Percentiles rank a stretch among this genome's conserved stretches.
phyloP scores from a whole-genome alignment of 2,329 filamentous ascomycete species.

The Trichoderma semiorbis region DNA sequence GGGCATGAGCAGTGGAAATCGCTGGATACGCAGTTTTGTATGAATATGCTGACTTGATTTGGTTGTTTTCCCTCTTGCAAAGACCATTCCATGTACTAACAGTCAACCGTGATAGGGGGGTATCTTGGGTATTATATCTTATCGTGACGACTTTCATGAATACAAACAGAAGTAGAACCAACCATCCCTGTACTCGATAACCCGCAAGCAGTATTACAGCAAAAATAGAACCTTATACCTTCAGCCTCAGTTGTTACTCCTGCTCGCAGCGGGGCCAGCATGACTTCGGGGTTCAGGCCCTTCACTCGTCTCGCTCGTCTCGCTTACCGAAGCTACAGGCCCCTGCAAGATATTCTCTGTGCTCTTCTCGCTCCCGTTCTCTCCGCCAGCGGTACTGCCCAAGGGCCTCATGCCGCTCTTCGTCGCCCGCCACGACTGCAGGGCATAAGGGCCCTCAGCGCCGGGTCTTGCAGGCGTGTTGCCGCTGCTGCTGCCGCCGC shows the following conservation, averaged over 20 bases:
- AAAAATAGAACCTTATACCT: neutral
- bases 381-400: slow-evolving; percentile 3
- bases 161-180: neutral
- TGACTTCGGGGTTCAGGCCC: neutral
- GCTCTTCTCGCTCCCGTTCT: slow-evolving; percentile 5
- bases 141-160: neutral
- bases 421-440: slow-evolving; percentile 27
- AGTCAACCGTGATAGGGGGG: neutral
- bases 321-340: neutral
- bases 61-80: neutral
- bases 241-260: neutral
- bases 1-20: neutral
- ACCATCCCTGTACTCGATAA: neutral
- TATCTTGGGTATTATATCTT: slow-evolving; percentile 5
- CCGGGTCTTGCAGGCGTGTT: neutral
- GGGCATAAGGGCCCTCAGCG: slow-evolving; percentile 22
- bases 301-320: neutral
- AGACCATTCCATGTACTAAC: neutral
- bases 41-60: neutral
- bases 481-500: slow-evolving; percentile 20
- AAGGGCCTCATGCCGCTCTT: slow-evolving; percentile 25
- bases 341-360: slow-evolving; percentile 15
- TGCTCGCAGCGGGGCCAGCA: neutral
- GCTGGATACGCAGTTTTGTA: neutral
- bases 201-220: neutral